Base-by-base conservation (phyloP, 1,284 basidiomycete species). In the Melampsora larici-populina region DNA sequence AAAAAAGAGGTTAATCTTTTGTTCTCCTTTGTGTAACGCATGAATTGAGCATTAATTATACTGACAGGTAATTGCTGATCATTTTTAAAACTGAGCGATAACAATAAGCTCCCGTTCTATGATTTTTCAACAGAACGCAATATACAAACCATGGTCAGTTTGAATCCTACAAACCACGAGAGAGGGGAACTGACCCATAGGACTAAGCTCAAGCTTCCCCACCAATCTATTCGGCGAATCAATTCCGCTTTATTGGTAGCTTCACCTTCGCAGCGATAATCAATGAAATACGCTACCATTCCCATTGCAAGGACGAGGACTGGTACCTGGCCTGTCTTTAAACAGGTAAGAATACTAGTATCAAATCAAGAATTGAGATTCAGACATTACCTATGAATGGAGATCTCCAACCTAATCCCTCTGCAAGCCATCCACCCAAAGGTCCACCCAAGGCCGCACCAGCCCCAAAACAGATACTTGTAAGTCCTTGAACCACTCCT, bases 361-460 rank as follows among this genome's bases (percentile, higher is more conserved):
- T n/a, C n/a, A n/a, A n/a, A n/a, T 58, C 6, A 29, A 58, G 7
- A 17, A n/a, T 15, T 18, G 13, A 58, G 21, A 24, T 8, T n/a
- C 3, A 29, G 6, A 8, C 36, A 48, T 43, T 46, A 75, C 73
- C 49, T 40, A 75, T 78, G 78, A 84, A 84, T 1, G 82, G 82
- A 21, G 79, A 78, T 29, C 82, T 79, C 83, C 83, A 84, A 1
- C 83, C 83, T n/a, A 82, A 60, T 8, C 79, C 80, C 64, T 84
- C 83, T 70, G 83, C 82, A 62, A 83, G 77, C 70, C 81, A 80
- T 9, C 83, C 83, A 3, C 83, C 83, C 15, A 84, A 64, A 9
- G 83, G 83, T 4, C 82, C 83, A 18, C 83, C 83, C 17, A 82
- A 79, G 5, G 81, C 82, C 9, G 79, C 79, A 0, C 83, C 83